Conservation (phyloP, 257 asterid genomes). For the Solanum phureja region DNA sequence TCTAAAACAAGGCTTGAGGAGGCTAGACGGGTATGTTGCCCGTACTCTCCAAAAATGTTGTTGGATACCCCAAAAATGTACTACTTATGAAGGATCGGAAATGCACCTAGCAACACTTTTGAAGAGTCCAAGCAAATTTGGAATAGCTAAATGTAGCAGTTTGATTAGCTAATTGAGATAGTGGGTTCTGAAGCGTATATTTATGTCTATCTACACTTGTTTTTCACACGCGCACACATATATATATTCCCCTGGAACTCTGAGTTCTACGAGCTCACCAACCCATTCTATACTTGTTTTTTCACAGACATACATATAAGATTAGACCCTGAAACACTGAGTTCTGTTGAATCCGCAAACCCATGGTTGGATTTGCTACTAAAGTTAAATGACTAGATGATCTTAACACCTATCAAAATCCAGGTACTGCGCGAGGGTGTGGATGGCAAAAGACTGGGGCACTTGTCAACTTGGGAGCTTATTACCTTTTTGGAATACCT, state of each 20-base stretch:
- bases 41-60: background rate
- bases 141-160: background rate
- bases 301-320: background rate
- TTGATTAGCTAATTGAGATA: background rate
- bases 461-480: slow-evolving; percentile 11
- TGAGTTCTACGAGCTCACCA: background rate
- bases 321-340: background rate
- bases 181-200: background rate
- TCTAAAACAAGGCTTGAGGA: too few relatives aligned
- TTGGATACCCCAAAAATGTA: background rate
- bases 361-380: background rate
- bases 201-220: background rate
- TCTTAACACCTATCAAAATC: background rate
- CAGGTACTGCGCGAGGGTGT: slow-evolving; percentile 13
- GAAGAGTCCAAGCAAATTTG: background rate
- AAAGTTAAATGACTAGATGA: background rate
- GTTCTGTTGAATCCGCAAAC: background rate
- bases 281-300: background rate
- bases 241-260: background rate
- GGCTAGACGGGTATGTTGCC: background rate
- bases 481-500: slow-evolving; percentile 15
- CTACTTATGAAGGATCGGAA: background rate
- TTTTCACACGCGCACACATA: background rate
- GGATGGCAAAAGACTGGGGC: slow-evolving; percentile 17
- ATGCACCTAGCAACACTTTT: background rate